These are phyloP conservation scores for Bipolaris gigantea DNA, from an alignment of 2,329 filamentous ascomycete species.

Conservation along the genomic window DNA sequence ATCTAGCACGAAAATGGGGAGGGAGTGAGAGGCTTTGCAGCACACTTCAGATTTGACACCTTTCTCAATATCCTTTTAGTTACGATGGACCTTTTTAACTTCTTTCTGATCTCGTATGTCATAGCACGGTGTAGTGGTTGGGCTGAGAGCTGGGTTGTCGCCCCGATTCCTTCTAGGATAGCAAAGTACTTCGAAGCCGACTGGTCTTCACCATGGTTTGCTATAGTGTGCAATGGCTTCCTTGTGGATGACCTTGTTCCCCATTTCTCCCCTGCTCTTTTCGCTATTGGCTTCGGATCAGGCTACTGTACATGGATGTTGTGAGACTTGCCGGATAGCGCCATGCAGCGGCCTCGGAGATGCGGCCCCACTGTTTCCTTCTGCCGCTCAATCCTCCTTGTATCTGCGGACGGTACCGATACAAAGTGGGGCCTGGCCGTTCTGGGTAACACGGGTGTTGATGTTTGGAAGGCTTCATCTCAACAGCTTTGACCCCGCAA, in stretches of 20 bases:
- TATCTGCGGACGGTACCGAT: not conserved
- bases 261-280: not conserved
- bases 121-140: slow-evolving; percentile 30
- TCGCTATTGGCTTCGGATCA: not conserved
- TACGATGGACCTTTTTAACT: slow-evolving; percentile 31
- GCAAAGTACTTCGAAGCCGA: slow-evolving; percentile 28
- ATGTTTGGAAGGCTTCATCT: slow-evolving; percentile 13
- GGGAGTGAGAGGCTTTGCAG: slow-evolving; percentile 16
- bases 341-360: not conserved
- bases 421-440: not conserved
- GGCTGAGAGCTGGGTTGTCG: slow-evolving; percentile 22
- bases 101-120: slow-evolving; percentile 36
- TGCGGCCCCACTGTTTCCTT: not conserved
- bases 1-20: slow-evolving; percentile 33
- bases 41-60: slow-evolving; percentile 33
- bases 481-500: slow-evolving; percentile 34
- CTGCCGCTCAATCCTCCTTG: not conserved
- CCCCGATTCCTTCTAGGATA: slow-evolving; percentile 27
- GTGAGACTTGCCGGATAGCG: not conserved
- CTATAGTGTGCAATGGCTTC: not conserved
- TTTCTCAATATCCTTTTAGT: slow-evolving; percentile 45
- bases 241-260: not conserved
- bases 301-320: not conserved
- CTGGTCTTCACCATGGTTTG: slow-evolving; percentile 13
- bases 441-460: not conserved